Conservation (phyloP, 192 early-diverging fungal species). For the Coemansia sp. region DNA sequence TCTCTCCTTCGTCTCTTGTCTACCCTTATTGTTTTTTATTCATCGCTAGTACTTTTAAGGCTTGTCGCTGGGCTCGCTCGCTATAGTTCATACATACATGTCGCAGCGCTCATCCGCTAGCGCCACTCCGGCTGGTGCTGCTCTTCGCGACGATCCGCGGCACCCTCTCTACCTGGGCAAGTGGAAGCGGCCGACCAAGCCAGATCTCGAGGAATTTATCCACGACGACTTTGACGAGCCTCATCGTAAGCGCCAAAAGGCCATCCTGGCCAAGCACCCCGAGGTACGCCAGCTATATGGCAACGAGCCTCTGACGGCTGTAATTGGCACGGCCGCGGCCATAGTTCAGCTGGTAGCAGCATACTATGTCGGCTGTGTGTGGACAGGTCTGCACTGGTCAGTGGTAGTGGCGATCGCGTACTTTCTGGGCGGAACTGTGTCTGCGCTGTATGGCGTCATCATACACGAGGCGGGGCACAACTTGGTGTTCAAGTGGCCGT, state of each 20-base stretch:
- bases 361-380: constrained; percentile 72
- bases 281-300: constrained; percentile 87
- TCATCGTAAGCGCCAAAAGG: constrained; percentile 85
- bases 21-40: no score
- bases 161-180: constrained; percentile 80
- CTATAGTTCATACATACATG: constrained; percentile 17
- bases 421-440: constrained; percentile 82
- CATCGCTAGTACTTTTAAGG: neutral
- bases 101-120: constrained; percentile 37
- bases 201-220: constrained; percentile 68
- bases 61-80: neutral
- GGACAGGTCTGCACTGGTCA: constrained; percentile 63
- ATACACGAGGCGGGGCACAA: constrained; percentile 95
- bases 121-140: constrained; percentile 12
- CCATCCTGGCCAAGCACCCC: constrained; percentile 86
- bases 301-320: constrained; percentile 76
- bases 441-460: constrained; percentile 78
- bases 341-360: constrained; percentile 73
- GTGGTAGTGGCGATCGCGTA: constrained; percentile 68
- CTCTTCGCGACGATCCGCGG: constrained; percentile 53
- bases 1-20: neutral
- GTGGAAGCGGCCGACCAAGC: constrained; percentile 76
- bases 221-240: constrained; percentile 93
- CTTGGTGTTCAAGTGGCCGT: constrained; percentile 71
- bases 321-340: constrained; percentile 64